phyloP scores from a whole-genome alignment of 768 basidiomycete genomes.

The Dioszegia crocea region DNA sequence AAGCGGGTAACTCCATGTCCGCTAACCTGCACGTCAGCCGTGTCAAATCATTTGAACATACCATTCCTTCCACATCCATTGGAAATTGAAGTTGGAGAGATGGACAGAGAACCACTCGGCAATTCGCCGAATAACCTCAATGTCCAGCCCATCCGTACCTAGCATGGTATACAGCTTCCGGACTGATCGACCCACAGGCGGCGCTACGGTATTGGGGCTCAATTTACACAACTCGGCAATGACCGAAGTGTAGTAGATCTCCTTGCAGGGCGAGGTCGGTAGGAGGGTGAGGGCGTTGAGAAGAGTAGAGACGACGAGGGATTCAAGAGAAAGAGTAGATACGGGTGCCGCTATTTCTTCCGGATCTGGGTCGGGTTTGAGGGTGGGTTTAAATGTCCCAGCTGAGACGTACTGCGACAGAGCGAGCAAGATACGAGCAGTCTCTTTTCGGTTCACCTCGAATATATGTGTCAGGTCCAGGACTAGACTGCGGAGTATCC shows the following conservation, averaged over 20 bases:
- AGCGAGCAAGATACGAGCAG: slow-evolving; percentile 77
- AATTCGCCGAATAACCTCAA: slow-evolving; percentile 73
- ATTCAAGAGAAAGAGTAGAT: slow-evolving; percentile 84
- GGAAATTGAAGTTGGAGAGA: slow-evolving; percentile 95
- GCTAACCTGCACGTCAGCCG: slow-evolving; percentile 62
- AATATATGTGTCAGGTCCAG: slow-evolving; percentile 80
- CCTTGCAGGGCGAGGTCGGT: slow-evolving; percentile 70
- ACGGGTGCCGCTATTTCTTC: slow-evolving; percentile 56
- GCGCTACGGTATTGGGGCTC: slow-evolving; percentile 86
- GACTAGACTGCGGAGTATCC: slow-evolving; percentile 69
- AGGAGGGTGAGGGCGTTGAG: slow-evolving; percentile 70
- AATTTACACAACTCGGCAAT: slow-evolving; percentile 92
- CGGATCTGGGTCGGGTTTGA: slow-evolving; percentile 45
- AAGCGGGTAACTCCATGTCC: slow-evolving; percentile 66
- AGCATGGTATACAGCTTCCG: slow-evolving; percentile 73
- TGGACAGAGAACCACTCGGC: slow-evolving; percentile 95
- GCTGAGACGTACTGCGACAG: slow-evolving; percentile 75
- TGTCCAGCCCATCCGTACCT: slow-evolving; percentile 74
- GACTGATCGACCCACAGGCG: slow-evolving; percentile 92
- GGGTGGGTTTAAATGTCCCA: slow-evolving; percentile 80
- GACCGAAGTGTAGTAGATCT: slow-evolving; percentile 79
- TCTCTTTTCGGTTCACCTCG: slow-evolving; percentile 94
- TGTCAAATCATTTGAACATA: slow-evolving; percentile 49
- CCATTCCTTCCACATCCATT: slow-evolving; percentile 99
- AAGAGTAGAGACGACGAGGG: slow-evolving; percentile 76